Base-by-base conservation (phyloP, 805 yeast species). In the Candida caryicola region DNA sequence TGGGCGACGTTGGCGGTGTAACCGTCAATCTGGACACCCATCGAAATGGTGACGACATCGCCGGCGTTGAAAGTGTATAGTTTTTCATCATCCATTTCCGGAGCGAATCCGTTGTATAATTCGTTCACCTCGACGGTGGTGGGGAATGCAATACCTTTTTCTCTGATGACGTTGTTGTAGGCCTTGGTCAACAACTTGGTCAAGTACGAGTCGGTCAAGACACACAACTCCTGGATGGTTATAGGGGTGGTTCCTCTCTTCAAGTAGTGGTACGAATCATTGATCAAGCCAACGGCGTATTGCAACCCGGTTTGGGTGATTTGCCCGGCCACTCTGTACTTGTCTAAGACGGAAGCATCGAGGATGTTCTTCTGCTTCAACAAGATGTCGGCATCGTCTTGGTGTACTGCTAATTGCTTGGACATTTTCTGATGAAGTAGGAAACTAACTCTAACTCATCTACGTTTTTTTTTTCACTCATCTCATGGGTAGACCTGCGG, bases 1-100 rank as follows among this genome's bases (percentile, higher is more conserved):
- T 93, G 99, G 19, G 95, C 79, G 8, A 79, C 80, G 58, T 80
- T 78, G 1, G 95, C 81, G 9, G 97, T 85, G 68, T 90, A 93
- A 39, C 99, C 99, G 62, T 93, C 99, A 50, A 93, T 78, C 47
- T 93, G 97, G 43, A 84, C 90, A 34, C 97, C 99, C 19, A 91
- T 71, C 9, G 85, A 70, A 41, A 93, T 75, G 45, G 91, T 90
- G 23, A 87, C 87, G 33, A 90, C 73, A 60, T 93, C 97, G 35
- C 98, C 98, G 17, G 79, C 78, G 38, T 62, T 59, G 51, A 85
- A 77, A 37, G 62, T 60, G 43, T 70, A 51, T 23, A 70, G 70
- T 5, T 64, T 55, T 23, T 58, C 64, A 47, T 81, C 85, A 56
- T 81, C 89, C 36, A 84, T 60, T 61, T 89, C 96, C 29, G 99